phyloP scores from a whole-genome alignment of 2,329 filamentous ascomycete genomes.

The Chaetothyriales sp. region DNA sequence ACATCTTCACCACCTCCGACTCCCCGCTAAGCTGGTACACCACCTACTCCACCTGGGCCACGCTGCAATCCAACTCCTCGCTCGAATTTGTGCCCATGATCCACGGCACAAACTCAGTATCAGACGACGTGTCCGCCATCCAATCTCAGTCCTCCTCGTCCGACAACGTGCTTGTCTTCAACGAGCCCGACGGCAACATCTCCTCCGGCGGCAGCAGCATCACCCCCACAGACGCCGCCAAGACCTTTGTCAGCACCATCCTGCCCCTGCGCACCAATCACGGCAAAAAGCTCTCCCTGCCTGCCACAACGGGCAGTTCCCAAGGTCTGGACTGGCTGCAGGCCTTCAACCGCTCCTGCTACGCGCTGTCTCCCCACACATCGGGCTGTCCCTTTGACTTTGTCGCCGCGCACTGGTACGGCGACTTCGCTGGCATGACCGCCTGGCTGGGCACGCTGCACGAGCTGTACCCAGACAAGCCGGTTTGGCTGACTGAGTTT shows the following conservation, averaged over 20 bases:
- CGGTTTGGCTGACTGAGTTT: conserved; percentile 71
- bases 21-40: conserved; percentile 70
- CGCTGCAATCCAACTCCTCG: conserved; percentile 27
- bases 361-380: conserved; percentile 38
- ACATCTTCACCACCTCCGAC: conserved; percentile 47
- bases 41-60: conserved; percentile 54
- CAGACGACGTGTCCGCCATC: conserved; percentile 28
- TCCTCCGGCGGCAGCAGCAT: conserved; percentile 51
- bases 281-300: conserved; percentile 47
- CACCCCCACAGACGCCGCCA: conserved; percentile 46
- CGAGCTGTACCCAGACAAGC: conserved; percentile 35
- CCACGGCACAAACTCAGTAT: conserved; percentile 36
- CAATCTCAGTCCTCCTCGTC: conserved; percentile 40
- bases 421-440: conserved; percentile 24
- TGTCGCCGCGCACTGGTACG: conserved; percentile 39
- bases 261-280: conserved; percentile 50
- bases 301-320: conserved; percentile 51
- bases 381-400: conserved; percentile 36
- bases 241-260: conserved; percentile 52
- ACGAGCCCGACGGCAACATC: conserved; percentile 55
- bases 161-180: conserved; percentile 55
- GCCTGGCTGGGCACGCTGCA: conserved; percentile 24
- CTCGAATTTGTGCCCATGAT: conserved; percentile 74
- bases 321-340: conserved; percentile 53
- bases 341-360: conserved; percentile 35